These are phyloP conservation scores for Lupinus albus DNA, from an alignment of 306 rosid species.

Conservation along the genomic window DNA sequence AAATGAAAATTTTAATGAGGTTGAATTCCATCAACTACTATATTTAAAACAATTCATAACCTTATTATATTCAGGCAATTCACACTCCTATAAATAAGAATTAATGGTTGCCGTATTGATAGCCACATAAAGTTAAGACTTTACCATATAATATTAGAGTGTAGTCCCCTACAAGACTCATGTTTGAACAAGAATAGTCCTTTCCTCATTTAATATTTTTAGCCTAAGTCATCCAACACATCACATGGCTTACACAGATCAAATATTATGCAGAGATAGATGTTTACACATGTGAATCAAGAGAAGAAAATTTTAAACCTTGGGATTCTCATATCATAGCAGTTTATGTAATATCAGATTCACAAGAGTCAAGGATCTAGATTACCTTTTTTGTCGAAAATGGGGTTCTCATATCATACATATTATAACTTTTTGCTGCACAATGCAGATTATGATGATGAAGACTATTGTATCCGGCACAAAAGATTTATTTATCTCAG, in stretches of 20 bases:
- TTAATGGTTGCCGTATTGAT: constrained; percentile 49
- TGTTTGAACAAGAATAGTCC: constrained; percentile 62
- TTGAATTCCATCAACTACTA: constrained; percentile 49
- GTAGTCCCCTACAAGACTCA: constrained; percentile 62
- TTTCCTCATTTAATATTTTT: constrained; percentile 55
- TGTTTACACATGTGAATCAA: constrained; percentile 59
- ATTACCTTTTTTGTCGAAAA: constrained; percentile 41
- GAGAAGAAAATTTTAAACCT: constrained; percentile 40
- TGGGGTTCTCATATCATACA: too few relatives aligned
- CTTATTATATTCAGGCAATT: constrained; percentile 43
- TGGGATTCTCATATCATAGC: constrained; percentile 52
- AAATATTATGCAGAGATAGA: constrained; percentile 55
- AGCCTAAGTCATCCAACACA: constrained; percentile 51
- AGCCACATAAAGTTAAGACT: constrained; percentile 43
- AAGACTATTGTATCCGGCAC: constrained; percentile 40
- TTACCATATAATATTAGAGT: constrained; percentile 27
- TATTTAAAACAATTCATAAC: constrained; percentile 47
- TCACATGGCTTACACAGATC: constrained; percentile 82
- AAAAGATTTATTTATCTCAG: constrained; percentile 40
- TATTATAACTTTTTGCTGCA: constrained; percentile 34
- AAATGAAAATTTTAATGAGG: constrained; percentile 46
- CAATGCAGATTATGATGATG: constrained; percentile 30
- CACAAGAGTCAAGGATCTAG: constrained; percentile 56
- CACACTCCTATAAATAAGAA: constrained; percentile 38
- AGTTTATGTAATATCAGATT: constrained; percentile 45